These are phyloP conservation scores for Hemileccinum impolitum DNA, from an alignment of 768 basidiomycete species.

Conservation along the genomic window DNA sequence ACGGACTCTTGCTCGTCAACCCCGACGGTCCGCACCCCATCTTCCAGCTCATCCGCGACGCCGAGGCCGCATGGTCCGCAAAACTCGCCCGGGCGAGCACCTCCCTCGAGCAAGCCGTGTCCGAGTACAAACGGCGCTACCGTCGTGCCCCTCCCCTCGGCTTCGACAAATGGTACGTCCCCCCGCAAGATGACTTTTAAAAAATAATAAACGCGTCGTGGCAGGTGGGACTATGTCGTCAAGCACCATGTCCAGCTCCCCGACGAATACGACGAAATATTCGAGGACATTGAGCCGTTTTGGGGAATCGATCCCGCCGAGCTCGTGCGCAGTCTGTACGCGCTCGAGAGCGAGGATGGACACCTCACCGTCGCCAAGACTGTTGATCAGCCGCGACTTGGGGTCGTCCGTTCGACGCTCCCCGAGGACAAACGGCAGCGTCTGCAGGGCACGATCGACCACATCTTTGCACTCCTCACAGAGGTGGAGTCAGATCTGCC, in stretches of 20 bases:
- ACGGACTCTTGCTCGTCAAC: conserved; percentile 35
- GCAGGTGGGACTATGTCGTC: conserved; percentile 44
- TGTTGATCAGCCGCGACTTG: not conserved
- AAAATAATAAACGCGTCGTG: too few relatives aligned
- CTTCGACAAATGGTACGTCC: conserved; percentile 41
- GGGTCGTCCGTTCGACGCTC: conserved; percentile 16
- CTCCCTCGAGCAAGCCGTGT: conserved; percentile 35
- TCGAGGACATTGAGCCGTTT: conserved; percentile 34
- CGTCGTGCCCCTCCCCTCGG: conserved; percentile 36
- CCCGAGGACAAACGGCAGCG: not conserved
- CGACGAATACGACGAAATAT: conserved; percentile 48
- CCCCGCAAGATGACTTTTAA: too few relatives aligned
- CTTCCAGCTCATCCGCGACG: conserved; percentile 38
- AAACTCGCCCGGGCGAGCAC: conserved; percentile 35
- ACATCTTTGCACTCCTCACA: conserved; percentile 23
- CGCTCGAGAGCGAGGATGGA: conserved; percentile 13
- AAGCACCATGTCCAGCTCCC: conserved; percentile 37
- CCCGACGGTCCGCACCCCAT: conserved; percentile 41
- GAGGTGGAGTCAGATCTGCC: conserved; percentile 31
- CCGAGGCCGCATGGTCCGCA: conserved; percentile 35
- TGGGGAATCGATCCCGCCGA: conserved; percentile 35
- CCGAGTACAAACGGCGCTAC: conserved; percentile 38
- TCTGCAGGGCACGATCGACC: conserved; percentile 1
- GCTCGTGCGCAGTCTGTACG: conserved; percentile 18
- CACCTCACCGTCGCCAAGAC: conserved; percentile 28